Evolutionary conservation across 78 protist genomes (phyloP).

Genomic region (Chrysochromulina parva): DNA sequence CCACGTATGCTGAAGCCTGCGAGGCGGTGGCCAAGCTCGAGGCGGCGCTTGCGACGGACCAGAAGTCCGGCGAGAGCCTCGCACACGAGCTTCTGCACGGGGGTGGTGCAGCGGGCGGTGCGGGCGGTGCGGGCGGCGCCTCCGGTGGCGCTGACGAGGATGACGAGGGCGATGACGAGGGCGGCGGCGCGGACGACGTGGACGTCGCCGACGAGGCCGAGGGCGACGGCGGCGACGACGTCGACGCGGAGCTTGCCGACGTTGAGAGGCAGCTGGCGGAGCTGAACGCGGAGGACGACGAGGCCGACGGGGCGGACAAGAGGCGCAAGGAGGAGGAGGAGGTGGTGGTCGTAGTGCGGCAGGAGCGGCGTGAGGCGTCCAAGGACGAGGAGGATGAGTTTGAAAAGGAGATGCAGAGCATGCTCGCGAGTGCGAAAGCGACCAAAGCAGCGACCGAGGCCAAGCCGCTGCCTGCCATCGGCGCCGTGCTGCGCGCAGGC

Average conservation of each 20-base stretch:
- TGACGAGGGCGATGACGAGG: neutral
- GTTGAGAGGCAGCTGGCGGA: neutral
- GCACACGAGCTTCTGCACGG: conserved; percentile 5
- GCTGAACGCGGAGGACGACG: neutral
- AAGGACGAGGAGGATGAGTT: neutral
- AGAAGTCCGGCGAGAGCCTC: neutral
- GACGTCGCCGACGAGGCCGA: neutral
- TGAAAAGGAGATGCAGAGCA: neutral
- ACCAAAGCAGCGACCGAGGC: no score
- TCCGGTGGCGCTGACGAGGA: no score
- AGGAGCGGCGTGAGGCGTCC: neutral
- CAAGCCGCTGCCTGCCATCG: no score
- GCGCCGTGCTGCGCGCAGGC: no score
- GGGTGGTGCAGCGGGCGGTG: neutral
- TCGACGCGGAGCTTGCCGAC: neutral
- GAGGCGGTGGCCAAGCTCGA: neutral
- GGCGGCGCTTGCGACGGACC: neutral
- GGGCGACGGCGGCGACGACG: neutral
- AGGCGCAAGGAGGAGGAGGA: conserved; percentile 1
- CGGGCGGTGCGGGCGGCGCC: neutral
- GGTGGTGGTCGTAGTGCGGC: neutral
- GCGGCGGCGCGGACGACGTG: neutral
- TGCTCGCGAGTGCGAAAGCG: no score
- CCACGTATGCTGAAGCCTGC: neutral
- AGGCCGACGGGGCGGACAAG: neutral